phyloP scores from a whole-genome alignment of 2,329 filamentous ascomycete genomes.

The Whalleya microplaca region DNA sequence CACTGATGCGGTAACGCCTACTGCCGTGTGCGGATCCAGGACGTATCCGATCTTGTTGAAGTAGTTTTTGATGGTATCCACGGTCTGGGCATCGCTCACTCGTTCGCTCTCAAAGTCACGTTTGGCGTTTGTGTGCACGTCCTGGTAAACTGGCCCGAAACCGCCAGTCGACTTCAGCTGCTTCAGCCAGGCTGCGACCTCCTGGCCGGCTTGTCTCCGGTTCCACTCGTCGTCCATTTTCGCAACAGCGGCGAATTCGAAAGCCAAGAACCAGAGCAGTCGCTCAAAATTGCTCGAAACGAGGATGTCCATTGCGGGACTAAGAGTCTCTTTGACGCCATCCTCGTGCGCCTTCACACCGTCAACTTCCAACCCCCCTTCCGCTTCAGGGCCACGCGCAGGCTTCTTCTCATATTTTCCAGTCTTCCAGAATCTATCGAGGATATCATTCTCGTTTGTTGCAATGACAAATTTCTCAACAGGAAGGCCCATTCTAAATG shows the following conservation, averaged over 20 bases:
- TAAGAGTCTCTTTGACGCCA: constrained; percentile 88
- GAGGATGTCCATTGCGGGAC: constrained; percentile 96
- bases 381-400: constrained; percentile 58
- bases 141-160: constrained; percentile 75
- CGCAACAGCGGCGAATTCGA: constrained; percentile 64
- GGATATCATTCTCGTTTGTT: constrained; percentile 97
- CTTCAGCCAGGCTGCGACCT: constrained; percentile 77
- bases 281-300: constrained; percentile 97
- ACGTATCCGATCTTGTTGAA: constrained; percentile 67
- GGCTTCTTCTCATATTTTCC: constrained; percentile 88
- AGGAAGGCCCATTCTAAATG: constrained; percentile 85
- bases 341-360: constrained; percentile 67
- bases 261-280: constrained; percentile 89
- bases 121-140: constrained; percentile 72
- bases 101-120: constrained; percentile 81
- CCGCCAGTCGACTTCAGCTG: constrained; percentile 80
- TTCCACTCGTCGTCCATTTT: constrained; percentile 69
- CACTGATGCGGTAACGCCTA: constrained; percentile 77
- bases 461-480: constrained; percentile 87
- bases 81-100: constrained; percentile 67
- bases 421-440: constrained; percentile 92
- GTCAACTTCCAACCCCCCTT: constrained; percentile 67
- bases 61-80: constrained; percentile 64
- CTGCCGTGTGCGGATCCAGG: constrained; percentile 89
- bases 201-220: constrained; percentile 72